Evolutionary conservation across 2,329 filamentous ascomycete species (phyloP), one percentile per base, ranked within the genome.

Genomic region (Aplosporella prunicola): DNA sequence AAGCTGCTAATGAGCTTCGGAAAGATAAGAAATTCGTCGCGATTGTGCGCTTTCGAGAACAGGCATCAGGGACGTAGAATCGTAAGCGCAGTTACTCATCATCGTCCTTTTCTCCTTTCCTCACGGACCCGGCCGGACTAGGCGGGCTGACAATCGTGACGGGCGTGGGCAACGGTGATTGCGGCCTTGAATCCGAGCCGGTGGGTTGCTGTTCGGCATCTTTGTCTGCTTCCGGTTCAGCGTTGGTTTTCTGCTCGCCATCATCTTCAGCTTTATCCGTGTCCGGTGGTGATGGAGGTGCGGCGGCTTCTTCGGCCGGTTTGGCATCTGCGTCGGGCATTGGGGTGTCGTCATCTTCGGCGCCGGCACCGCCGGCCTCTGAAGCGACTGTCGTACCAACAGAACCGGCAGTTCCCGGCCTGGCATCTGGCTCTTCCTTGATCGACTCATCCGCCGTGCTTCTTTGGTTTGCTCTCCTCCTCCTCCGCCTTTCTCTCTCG

Each of bases 401-500:
- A 5, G 36, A 32, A 16, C 33, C 25, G 3, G 29, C 29, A 6
- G 36, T 39, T 9, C 35, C 35, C 2, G 35, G 35, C 22, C 35
- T 31, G 3, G 35, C 32, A 17, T 39, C 14, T 5, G 34, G 34
- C 18, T 39, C 36, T 7, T 39, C 36, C 13, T 39, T 39, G 36
- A 32, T 33, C 7, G 30, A 26, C n/a, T 39, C 36, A 6, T 39
- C 36, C 5, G 23, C 29, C 7, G 23, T 32, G 24, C 36, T 39
- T 11, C 36, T 30, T 13, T 39, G 36, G 4, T 30, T 29, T 5
- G 23, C 30, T 38, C 59, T 48, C 45, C 82, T 67, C 48, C 84
- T 67, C 45, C 82, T 64, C 49, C 85, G 66, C 27, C 84, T 67
- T 40, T 76, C 72, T 37, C 85, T 68, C 60, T 93, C 85, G 45